phyloP scores from a whole-genome alignment of 768 basidiomycete species.

The Tremella yokohamensis region DNA sequence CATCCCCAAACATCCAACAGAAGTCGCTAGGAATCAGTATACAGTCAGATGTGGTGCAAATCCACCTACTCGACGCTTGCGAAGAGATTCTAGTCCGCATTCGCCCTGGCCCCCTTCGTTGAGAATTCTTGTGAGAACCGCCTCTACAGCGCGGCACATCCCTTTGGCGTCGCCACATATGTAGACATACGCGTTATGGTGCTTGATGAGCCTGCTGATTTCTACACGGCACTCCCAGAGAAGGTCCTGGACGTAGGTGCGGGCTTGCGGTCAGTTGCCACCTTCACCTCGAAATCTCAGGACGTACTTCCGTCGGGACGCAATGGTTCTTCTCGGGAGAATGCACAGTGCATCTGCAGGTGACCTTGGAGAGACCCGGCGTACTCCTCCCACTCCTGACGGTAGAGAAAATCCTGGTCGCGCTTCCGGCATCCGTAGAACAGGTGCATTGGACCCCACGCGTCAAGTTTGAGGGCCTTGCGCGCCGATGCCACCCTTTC shows the following conservation, averaged over 20 bases:
- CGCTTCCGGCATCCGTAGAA: constrained; percentile 93
- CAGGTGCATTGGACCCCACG: constrained; percentile 89
- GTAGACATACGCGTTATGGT: neutral
- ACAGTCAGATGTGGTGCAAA: neutral
- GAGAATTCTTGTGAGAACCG: neutral
- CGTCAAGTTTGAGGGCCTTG: constrained; percentile 80
- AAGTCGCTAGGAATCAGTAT: neutral
- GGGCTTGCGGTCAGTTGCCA: neutral
- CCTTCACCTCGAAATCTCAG: neutral
- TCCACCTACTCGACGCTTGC: neutral
- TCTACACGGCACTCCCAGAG: neutral
- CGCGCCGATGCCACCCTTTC: constrained; percentile 91
- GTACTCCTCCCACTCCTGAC: constrained; percentile 89
- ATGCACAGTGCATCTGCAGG: constrained; percentile 79
- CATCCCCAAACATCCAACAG: constrained; percentile 6
- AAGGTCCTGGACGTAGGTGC: neutral
- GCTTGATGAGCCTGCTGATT: neutral
- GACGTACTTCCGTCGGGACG: constrained; percentile 45
- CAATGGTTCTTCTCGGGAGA: constrained; percentile 59
- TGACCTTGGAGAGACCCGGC: constrained; percentile 79
- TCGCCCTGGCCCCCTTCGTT: neutral
- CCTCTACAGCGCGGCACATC: neutral
- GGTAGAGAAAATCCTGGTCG: constrained; percentile 84
- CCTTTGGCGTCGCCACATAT: constrained; percentile 1
- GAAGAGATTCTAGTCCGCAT: neutral